Percentiles rank a stretch among this genome's conserved stretches.
Conservation (phyloP, 2,329 filamentous ascomycete genomes). For the Boeremia lycopersici region DNA sequence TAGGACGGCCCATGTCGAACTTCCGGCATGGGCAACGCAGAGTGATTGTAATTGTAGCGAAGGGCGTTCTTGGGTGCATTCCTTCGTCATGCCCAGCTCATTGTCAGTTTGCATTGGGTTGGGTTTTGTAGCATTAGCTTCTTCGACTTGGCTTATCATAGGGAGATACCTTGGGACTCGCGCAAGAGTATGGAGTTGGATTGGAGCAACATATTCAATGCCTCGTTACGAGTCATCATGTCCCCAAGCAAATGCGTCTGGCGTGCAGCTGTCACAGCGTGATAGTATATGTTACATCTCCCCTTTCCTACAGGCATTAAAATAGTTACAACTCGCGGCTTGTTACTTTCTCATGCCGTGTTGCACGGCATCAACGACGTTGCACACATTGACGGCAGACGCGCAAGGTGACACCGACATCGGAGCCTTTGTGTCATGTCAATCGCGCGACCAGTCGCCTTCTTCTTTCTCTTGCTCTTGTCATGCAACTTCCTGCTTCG, state of each 20-base stretch:
- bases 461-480: too few relatives aligned
- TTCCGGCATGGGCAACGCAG: neutral
- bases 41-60: slow-evolving; percentile 11
- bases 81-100: neutral
- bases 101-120: neutral
- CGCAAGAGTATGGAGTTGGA: slow-evolving; percentile 12
- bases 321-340: neutral
- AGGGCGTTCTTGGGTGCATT: slow-evolving; percentile 3
- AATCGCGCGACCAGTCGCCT: too few relatives aligned
- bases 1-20: neutral
- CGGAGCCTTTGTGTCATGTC: too few relatives aligned
- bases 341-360: neutral
- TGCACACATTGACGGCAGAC: too few relatives aligned
- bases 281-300: neutral
- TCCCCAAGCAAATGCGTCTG: neutral
- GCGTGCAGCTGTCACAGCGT: slow-evolving; percentile 1
- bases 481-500: too few relatives aligned
- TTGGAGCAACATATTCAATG: slow-evolving; percentile 7
- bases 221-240: neutral
- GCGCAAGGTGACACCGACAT: too few relatives aligned
- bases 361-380: too few relatives aligned
- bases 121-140: slow-evolving; percentile 12
- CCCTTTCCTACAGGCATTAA: neutral
- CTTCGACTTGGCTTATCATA: slow-evolving; percentile 17
- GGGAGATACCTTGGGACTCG: slow-evolving; percentile 33